Percentiles rank a stretch among this genome's conserved stretches.
phyloP scores from a whole-genome alignment of 2,329 filamentous ascomycete genomes.

The Claviceps humidiphila region DNA sequence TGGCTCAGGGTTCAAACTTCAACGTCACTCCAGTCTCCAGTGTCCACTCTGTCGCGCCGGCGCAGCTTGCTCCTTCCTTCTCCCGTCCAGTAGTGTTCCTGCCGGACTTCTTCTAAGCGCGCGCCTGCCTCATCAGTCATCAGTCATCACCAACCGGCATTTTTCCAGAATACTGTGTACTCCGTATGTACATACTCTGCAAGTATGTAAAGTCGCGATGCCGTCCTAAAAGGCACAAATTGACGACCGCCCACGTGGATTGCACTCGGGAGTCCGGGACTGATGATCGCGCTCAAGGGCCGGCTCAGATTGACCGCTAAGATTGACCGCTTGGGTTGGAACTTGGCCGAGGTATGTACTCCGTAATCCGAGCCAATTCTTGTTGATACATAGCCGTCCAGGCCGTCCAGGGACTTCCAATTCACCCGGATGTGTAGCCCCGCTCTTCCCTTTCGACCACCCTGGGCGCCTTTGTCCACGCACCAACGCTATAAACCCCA shows the following conservation, averaged over 20 bases:
- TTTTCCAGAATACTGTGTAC: not conserved
- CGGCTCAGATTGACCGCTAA: too few species aligned
- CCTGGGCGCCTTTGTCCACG: not conserved
- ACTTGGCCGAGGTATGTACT: too few species aligned
- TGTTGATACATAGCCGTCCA: too few species aligned
- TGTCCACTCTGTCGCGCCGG: not conserved
- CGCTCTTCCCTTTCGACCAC: not conserved
- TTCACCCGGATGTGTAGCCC: not conserved
- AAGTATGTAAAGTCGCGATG: not conserved
- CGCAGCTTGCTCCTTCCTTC: not conserved
- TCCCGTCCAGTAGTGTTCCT: not conserved
- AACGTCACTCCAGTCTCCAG: too few species aligned
- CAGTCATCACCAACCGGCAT: not conserved
- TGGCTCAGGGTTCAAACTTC: too few species aligned
- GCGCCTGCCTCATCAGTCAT: conserved; percentile 1
- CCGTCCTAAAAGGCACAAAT: not conserved
- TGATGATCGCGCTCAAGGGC: too few species aligned
- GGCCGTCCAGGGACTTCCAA: not conserved
- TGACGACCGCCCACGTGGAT: not conserved
- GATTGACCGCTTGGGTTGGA: too few species aligned
- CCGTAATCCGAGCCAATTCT: too few species aligned
- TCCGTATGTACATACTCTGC: too few species aligned
- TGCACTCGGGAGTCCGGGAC: too few species aligned
- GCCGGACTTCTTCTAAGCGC: conserved; percentile 3
- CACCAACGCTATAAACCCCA: not conserved